phyloP scores from a whole-genome alignment of 1,284 basidiomycete species.

The Lignosus rhinocerotis region DNA sequence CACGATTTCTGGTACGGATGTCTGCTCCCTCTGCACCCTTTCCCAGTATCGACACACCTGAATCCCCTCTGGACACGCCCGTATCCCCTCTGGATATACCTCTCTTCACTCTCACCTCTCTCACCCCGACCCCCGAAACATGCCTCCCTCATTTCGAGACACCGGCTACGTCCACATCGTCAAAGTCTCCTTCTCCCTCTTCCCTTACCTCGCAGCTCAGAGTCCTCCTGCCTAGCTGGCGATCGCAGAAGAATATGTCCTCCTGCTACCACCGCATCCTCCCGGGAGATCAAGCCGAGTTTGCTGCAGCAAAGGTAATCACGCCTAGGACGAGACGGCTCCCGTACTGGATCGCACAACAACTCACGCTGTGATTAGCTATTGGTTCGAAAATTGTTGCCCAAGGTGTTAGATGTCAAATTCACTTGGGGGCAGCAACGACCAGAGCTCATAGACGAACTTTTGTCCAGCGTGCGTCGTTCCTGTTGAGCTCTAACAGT shows the following conservation, averaged over 20 bases:
- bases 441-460: not conserved
- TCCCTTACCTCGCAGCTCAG: not conserved
- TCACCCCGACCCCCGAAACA: too few species aligned
- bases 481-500: not conserved
- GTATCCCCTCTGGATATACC: too few species aligned
- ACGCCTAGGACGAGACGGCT: not conserved
- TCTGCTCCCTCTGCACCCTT: too few species aligned
- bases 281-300: not conserved
- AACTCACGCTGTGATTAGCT: not conserved
- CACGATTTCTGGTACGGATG: too few species aligned
- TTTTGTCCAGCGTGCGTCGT: not conserved
- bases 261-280: not conserved
- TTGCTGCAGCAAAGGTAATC: not conserved
- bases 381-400: not conserved
- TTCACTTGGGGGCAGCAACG: not conserved
- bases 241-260: not conserved
- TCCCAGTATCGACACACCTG: too few species aligned
- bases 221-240: not conserved
- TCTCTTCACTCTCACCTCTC: too few species aligned
- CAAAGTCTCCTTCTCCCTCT: not conserved
- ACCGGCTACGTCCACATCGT: not conserved
- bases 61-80: too few species aligned
- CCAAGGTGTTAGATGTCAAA: not conserved
- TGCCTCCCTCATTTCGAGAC: not conserved
- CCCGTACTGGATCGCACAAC: not conserved